Conservation (phyloP, 192 early-diverging fungal genomes). For the Allomyces macrogynus region DNA sequence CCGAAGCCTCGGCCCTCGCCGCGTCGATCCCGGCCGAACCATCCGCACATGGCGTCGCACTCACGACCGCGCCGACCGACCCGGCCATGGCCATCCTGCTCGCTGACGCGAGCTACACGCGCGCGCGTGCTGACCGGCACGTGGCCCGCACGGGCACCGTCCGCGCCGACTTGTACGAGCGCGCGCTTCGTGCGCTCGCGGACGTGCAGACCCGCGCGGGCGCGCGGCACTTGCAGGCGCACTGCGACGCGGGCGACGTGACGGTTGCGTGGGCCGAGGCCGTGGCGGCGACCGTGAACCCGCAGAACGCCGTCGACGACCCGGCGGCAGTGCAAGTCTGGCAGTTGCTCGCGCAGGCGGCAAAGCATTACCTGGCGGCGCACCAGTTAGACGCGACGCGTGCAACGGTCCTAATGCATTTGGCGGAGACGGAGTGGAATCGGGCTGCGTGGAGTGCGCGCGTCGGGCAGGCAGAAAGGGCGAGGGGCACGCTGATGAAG, state of each 20-base stretch:
- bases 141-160: background rate
- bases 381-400: no score
- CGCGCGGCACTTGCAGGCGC: background rate
- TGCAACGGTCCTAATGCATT: background rate
- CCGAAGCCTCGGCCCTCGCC: background rate
- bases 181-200: no score
- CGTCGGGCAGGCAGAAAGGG: background rate
- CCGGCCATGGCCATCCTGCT: no score
- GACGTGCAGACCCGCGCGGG: background rate
- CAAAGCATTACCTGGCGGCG: background rate
- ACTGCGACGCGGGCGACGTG: background rate
- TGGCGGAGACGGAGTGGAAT: background rate
- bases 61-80: no score
- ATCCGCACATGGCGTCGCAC: no score
- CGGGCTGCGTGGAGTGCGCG: no score
- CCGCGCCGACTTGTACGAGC: no score
- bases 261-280: background rate
- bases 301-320: background rate
- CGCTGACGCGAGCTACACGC: no score
- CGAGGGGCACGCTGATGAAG: background rate
- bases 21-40: background rate
- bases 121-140: background rate
- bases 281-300: background rate
- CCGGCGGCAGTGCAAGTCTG: background rate
- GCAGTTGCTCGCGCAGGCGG: background rate